phyloP scores from a whole-genome alignment of 2,329 filamentous ascomycete genomes.

The Dothideomycetes sp. region DNA sequence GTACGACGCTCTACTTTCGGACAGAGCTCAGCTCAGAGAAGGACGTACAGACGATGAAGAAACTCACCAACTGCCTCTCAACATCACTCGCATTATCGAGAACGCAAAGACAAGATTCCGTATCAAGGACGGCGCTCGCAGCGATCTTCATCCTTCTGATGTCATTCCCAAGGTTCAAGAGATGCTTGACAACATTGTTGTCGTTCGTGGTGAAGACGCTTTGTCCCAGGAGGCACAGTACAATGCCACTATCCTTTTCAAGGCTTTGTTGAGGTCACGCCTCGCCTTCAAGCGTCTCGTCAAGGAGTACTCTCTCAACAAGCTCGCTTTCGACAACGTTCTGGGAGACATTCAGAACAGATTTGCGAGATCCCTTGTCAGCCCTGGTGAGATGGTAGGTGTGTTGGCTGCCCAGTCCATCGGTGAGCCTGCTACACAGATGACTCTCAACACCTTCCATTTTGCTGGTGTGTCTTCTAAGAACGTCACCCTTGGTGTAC shows the following conservation, averaged over 20 bases:
- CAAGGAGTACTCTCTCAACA: slow-evolving; percentile 74
- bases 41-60: slow-evolving; percentile 64
- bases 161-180: slow-evolving; percentile 71
- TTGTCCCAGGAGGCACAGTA: slow-evolving; percentile 80
- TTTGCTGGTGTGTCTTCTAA: slow-evolving; percentile 99
- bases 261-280: slow-evolving; percentile 78
- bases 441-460: slow-evolving; percentile 99
- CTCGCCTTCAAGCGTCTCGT: slow-evolving; percentile 91
- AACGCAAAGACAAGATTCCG: slow-evolving; percentile 85
- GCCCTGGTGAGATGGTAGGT: slow-evolving; percentile 96
- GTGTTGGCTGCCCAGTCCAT: slow-evolving; percentile 97
- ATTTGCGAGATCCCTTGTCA: slow-evolving; percentile 77
- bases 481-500: slow-evolving; percentile 98
- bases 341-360: slow-evolving; percentile 82
- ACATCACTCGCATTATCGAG: slow-evolving; percentile 82
- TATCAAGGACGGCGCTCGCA: slow-evolving; percentile 74
- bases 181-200: slow-evolving; percentile 66
- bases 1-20: slow-evolving; percentile 67
- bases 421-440: slow-evolving; percentile 96
- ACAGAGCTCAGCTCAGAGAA: slow-evolving; percentile 68
- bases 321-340: slow-evolving; percentile 85
- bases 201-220: slow-evolving; percentile 75
- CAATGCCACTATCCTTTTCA: slow-evolving; percentile 85
- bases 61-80: slow-evolving; percentile 83
- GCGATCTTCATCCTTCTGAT: slow-evolving; percentile 80